These are phyloP conservation scores for Pachysolen tannophilus DNA, from an alignment of 805 yeast genomes.

Conservation along the genomic window DNA sequence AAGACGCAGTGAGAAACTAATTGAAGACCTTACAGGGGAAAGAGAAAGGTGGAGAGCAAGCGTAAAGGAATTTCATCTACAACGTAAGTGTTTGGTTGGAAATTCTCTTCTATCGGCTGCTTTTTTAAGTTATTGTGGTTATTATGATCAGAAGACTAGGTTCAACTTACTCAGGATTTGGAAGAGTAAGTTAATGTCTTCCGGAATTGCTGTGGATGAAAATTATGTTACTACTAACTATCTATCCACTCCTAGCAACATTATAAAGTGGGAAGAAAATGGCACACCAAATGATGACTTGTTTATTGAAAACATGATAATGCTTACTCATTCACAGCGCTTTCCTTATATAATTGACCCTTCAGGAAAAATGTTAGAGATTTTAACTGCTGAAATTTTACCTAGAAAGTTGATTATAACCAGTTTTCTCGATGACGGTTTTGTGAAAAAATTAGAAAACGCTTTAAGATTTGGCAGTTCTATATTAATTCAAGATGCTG, in stretches of 20 bases:
- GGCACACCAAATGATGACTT: conserved; percentile 55
- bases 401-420: conserved; percentile 41
- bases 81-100: conserved; percentile 48
- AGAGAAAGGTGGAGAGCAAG: conserved; percentile 66
- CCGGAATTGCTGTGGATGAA: conserved; percentile 31
- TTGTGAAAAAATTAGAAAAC: conserved; percentile 64
- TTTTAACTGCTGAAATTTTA: conserved; percentile 24
- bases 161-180: conserved; percentile 24
- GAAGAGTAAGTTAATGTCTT: conserved; percentile 24
- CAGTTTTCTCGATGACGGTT: conserved; percentile 65
- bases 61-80: conserved; percentile 39
- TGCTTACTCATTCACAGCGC: conserved; percentile 30
- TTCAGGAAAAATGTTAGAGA: conserved; percentile 33
- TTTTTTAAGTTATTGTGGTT: conserved; percentile 53
- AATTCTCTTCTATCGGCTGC: conserved; percentile 59
- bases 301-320: conserved; percentile 54
- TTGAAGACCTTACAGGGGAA: conserved; percentile 60
- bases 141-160: conserved; percentile 42
- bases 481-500: conserved; percentile 71
- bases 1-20: conserved; percentile 48
- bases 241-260: conserved; percentile 31
- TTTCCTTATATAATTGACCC: conserved; percentile 74
- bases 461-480: conserved; percentile 78
- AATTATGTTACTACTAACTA: conserved; percentile 26
- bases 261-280: conserved; percentile 40